Evolutionary conservation across 306 rosid species (phyloP).

Genomic region (Cicer yamashitae): DNA sequence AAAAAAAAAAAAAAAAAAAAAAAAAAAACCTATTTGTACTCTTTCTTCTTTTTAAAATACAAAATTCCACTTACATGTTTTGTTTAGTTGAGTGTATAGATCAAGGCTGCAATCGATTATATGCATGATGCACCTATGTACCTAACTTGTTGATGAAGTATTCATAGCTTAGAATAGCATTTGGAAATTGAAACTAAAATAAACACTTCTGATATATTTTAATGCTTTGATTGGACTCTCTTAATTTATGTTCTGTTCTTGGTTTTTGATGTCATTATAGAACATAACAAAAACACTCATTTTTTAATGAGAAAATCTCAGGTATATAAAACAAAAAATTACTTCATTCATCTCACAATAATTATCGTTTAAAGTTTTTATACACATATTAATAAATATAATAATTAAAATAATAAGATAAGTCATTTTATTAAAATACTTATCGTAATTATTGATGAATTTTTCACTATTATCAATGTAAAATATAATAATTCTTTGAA

Average conservation of each 20-base stretch:
- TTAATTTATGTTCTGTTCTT: conserved; percentile 10
- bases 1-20: too few relatives aligned
- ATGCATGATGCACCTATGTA: conserved; percentile 47
- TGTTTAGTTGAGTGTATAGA: conserved; percentile 32
- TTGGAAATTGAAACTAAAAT: conserved; percentile 23
- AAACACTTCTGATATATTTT: background rate
- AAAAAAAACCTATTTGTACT: background rate
- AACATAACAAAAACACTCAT: conserved; percentile 45
- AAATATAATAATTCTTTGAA: too few relatives aligned
- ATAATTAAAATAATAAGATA: too few relatives aligned
- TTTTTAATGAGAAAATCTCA: conserved; percentile 36
- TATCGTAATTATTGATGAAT: too few relatives aligned
- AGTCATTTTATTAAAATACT: too few relatives aligned
- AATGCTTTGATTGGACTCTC: conserved; percentile 2
- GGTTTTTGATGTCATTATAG: conserved; percentile 51
- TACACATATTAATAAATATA: too few relatives aligned
- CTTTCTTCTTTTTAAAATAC: conserved; percentile 30
- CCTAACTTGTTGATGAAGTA: conserved; percentile 25
- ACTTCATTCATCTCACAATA: too few relatives aligned
- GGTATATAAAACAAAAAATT: background rate
- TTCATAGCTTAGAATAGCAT: conserved; percentile 22
- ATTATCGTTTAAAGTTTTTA: too few relatives aligned
- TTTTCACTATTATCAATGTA: too few relatives aligned
- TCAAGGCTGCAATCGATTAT: conserved; percentile 50
- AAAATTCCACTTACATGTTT: conserved; percentile 15